Evolutionary conservation across 1,284 basidiomycete genomes (phyloP), one percentile per base, ranked within the genome.

Genomic region (Papiliotrema fonsecae): DNA sequence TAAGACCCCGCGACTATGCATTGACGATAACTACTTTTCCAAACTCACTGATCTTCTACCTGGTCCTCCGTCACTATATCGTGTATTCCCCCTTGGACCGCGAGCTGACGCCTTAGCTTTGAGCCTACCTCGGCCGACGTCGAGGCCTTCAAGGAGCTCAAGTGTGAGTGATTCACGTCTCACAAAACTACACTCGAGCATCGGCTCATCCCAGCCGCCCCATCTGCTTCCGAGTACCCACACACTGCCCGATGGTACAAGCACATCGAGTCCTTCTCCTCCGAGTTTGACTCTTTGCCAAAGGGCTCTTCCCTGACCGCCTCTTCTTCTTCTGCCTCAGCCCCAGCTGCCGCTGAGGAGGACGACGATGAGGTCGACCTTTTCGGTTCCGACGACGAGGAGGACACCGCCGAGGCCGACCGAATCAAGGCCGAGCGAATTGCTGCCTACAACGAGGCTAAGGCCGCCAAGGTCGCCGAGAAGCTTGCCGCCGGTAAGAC

Each of bases 71-170:
- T 40, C 42, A 25, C 44, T 42, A 56, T 49, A 55, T 52, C 45
- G 54, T 49, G 42, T 46, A n/a, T n/a, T 47, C 43, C 55, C 44
- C 45, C 52, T 43, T 47, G 37, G 37, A 18, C 13, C n/a, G 19
- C 14, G 18, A 24, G 55, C 62, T 67, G 56, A 59, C 55, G 16
- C 13, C 40, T 22, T 28, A 98, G 94, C 57, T 91, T 90, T 80
- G 84, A 86, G 49, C 87, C 94, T 51, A 93, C 93, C 47, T 93
- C 97, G 78, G 92, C 94, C 57, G 94, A 99, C 78, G 92, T 97
- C 49, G 82, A 83, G 67, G 89, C 96, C 74, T 96, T 86, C 84
- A 88, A 89, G 75, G 78, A 84, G 35, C 50, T 74, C 54, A 62
- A 60, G 49, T 47, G 61, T 57, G 52, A 37, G 62, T 65, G 42